phyloP scores from a whole-genome alignment of 2,329 filamentous ascomycete genomes.

The Parastagonospora nodorum region DNA sequence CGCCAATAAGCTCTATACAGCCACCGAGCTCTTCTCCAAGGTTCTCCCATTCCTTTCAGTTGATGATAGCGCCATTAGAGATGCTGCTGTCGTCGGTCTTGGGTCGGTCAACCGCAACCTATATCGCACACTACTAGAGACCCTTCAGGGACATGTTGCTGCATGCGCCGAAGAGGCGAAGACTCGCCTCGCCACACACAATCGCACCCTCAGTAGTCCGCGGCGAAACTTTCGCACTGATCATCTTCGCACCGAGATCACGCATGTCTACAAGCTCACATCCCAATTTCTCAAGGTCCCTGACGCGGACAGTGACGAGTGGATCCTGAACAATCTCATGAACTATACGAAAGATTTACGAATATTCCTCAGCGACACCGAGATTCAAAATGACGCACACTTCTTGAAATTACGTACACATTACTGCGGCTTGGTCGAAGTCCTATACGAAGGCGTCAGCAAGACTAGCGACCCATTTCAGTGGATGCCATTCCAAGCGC shows the following conservation, averaged over 20 bases:
- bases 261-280: constrained; percentile 93
- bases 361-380: constrained; percentile 90
- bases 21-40: constrained; percentile 85
- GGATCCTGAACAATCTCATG: constrained; percentile 86
- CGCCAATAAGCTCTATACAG: constrained; percentile 83
- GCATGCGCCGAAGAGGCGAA: constrained; percentile 89
- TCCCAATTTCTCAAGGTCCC: constrained; percentile 83
- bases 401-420: constrained; percentile 90
- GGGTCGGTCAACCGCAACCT: constrained; percentile 95
- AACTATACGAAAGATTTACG: constrained; percentile 91
- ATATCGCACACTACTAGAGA: constrained; percentile 88
- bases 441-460: constrained; percentile 89
- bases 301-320: constrained; percentile 83
- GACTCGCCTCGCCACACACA: constrained; percentile 74
- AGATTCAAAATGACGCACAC: constrained; percentile 92
- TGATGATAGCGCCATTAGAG: constrained; percentile 78
- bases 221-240: constrained; percentile 80
- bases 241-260: constrained; percentile 87
- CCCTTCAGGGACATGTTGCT: constrained; percentile 82
- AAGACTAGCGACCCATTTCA: constrained; percentile 80
- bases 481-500: constrained; percentile 97
- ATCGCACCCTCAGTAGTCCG: constrained; percentile 81
- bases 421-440: constrained; percentile 92
- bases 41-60: constrained; percentile 86
- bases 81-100: constrained; percentile 87